Evolutionary conservation across 108 stramenopile species (phyloP), one percentile per base, ranked within the genome.

Genomic region (Fistulifera pelliculosa): DNA sequence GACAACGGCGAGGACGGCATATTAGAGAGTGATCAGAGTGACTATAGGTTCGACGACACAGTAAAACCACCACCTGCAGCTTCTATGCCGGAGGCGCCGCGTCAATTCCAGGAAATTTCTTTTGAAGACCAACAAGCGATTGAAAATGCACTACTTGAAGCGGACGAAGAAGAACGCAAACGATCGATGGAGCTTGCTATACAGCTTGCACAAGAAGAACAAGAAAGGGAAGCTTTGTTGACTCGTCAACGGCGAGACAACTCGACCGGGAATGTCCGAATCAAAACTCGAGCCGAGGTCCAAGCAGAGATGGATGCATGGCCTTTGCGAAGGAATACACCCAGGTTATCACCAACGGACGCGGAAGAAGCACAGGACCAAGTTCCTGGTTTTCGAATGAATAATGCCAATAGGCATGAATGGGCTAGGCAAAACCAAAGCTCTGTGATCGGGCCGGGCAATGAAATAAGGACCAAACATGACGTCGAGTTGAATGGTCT

Each of bases 401-500:
- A 83, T 54, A 22, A 73, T 15, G 49, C 53, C 22, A 43, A 23
- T 12, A 15, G 60, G 43, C 48, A 42, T 2, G 42, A 35, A 23
- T 83, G 81, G 81, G 31, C 68, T 17, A 71, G 81, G 16, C 53
- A 56, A 10, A 75, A 76, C 49, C 54, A 72, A 21, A 51, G 73
- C 39, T 66, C 73, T 22, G 75, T 83, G 31, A 53, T 83, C n/a
- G 79, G 81, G 3, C 77, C 79, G n/a, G 70, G 81, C 54, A 68
- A 80, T 55, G 84, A 90, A 56, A 43, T 80, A 22, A 49, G 71
- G 11, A 90, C 81, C 27, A 90, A 90, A 58, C 88, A 90, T 47
- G 88, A 90, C 65, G 62, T 66, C 22, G 54, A 69, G 19, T 53
- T 86, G 0, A 63, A 80, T 21, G 66, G 62, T 13, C 65, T 70